Percentiles rank a stretch among this genome's conserved stretches.
Conservation (phyloP, 208 protist genomes). For the Wallacemonas rigidus region DNA sequence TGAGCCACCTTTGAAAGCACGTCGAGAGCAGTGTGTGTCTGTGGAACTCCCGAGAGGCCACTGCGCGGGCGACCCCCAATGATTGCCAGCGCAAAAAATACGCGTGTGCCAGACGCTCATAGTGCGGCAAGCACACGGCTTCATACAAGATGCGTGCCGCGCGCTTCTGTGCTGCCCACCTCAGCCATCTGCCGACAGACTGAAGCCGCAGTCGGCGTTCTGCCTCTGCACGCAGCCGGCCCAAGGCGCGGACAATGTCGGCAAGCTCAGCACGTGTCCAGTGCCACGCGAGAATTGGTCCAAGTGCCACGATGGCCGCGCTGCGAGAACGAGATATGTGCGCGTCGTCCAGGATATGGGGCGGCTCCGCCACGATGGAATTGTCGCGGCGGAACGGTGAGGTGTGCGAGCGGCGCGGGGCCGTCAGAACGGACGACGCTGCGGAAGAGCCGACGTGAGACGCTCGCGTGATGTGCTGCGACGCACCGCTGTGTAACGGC, state of each 20-base stretch:
- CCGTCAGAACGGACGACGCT: not conserved
- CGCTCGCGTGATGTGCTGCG: not conserved
- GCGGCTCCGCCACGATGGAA: not conserved
- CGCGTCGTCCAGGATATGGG: too few species aligned
- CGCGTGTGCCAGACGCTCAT: slow-evolving; percentile 20
- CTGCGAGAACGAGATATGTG: too few species aligned
- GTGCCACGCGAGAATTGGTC: not conserved
- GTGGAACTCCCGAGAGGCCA: not conserved
- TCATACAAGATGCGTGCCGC: slow-evolving; percentile 19
- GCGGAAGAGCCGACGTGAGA: not conserved
- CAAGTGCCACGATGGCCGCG: not conserved
- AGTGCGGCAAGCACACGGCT: not conserved
- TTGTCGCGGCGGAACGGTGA: slow-evolving; percentile 1
- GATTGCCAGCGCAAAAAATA: slow-evolving; percentile 28
- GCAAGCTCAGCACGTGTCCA: not conserved
- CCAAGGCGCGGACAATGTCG: slow-evolving; percentile 11
- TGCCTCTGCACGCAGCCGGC: slow-evolving; percentile 18
- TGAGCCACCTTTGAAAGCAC: too few species aligned
- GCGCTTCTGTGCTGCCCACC: slow-evolving; percentile 25
- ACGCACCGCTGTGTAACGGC: not conserved
- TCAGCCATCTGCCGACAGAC: slow-evolving; percentile 32
- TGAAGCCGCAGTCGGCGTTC: slow-evolving; percentile 16
- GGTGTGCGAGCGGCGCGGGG: slow-evolving; percentile 9
- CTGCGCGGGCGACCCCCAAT: not conserved
- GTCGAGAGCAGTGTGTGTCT: not conserved